Evolutionary conservation across 75 land plant genomes (phyloP).

Genomic region (Cupressus sempervirens): DNA sequence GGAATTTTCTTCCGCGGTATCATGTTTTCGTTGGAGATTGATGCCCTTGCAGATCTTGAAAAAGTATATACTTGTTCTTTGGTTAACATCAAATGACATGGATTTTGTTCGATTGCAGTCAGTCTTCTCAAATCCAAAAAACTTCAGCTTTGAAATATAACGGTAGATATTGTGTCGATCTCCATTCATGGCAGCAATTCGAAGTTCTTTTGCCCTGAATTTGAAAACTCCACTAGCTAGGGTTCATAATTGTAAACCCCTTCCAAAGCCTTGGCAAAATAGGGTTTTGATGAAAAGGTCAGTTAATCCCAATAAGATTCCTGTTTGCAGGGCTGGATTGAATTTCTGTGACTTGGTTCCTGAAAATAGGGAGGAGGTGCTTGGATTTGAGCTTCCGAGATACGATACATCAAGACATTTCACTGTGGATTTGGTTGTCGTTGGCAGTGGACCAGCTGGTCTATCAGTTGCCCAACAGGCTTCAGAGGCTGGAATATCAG

Average conservation of each 20-base stretch:
- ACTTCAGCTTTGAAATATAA: background rate
- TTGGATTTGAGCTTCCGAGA: constrained; percentile 41
- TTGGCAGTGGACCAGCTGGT: constrained; percentile 78
- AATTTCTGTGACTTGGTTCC: constrained; percentile 29
- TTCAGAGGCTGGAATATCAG: constrained; percentile 42
- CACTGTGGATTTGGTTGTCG: constrained; percentile 48
- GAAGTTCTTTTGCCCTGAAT: background rate
- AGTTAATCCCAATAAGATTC: background rate
- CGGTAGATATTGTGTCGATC: background rate
- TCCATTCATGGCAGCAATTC: constrained; percentile 1
- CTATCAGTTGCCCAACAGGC: constrained; percentile 62
- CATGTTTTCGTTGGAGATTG: background rate
- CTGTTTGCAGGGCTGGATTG: constrained; percentile 9
- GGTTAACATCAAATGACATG: background rate
- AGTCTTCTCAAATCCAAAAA: background rate
- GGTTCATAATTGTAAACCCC: background rate
- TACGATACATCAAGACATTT: constrained; percentile 26
- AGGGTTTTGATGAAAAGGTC: background rate
- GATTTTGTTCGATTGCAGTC: background rate
- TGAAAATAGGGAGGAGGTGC: constrained; percentile 16
- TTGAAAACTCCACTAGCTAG: background rate
- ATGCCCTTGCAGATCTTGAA: background rate
- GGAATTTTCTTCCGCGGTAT: background rate
- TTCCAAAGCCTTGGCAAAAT: background rate
- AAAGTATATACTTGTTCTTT: background rate